A percentile compares a stretch with the other conserved stretches of the same genome.
phyloP scores from a whole-genome alignment of 352 stramenopile genomes.

The Pythium insidiosum region DNA sequence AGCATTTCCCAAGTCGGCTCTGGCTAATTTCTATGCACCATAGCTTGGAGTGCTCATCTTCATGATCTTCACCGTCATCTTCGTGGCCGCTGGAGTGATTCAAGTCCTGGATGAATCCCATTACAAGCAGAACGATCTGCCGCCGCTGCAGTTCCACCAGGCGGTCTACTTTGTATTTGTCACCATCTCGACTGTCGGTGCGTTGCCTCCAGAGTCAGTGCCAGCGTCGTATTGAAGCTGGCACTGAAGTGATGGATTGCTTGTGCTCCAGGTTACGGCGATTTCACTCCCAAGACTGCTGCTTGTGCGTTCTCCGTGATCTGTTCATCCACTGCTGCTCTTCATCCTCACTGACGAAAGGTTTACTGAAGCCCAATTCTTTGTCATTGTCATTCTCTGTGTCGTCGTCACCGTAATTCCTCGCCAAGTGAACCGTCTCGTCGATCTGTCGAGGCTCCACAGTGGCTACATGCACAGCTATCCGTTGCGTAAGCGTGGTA shows the following conservation, averaged over 20 bases:
- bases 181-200: conserved; percentile 43
- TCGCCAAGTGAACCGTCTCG: conserved; percentile 38
- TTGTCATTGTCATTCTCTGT: conserved; percentile 55
- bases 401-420: conserved; percentile 52
- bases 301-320: conserved; percentile 17
- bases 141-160: conserved; percentile 43
- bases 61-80: conserved; percentile 43
- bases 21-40: background rate
- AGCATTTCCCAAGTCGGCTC: background rate
- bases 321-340: background rate
- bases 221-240: no score
- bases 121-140: conserved; percentile 21
- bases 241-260: no score
- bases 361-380: conserved; percentile 31
- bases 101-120: conserved; percentile 52
- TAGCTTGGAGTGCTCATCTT: conserved; percentile 45
- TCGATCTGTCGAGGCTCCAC: conserved; percentile 39
- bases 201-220: no score
- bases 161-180: conserved; percentile 67
- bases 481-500: conserved; percentile 21
- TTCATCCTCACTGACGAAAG: background rate
- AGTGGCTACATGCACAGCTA: conserved; percentile 48
- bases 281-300: conserved; percentile 41
- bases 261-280: conserved; percentile 42
- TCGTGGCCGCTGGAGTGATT: conserved; percentile 46